Evolutionary conservation across 1,284 basidiomycete genomes (phyloP).

Genomic region (Naganishia sp.): DNA sequence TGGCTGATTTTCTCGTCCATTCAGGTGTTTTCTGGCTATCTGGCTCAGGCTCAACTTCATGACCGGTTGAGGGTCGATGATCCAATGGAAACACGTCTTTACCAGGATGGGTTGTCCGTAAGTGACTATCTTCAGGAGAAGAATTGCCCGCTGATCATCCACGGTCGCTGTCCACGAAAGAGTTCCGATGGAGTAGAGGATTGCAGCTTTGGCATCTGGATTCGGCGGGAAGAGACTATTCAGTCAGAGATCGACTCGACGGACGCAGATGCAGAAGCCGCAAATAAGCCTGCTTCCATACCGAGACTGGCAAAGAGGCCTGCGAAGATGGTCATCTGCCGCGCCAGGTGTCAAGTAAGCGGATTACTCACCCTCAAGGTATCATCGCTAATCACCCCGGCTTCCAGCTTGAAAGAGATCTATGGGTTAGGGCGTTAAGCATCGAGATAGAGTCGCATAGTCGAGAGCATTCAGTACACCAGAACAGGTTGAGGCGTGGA

Average conservation of each 20-base stretch:
- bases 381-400: not conserved
- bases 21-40: slow-evolving; percentile 49
- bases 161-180: slow-evolving; percentile 10
- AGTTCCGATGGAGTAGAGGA: slow-evolving; percentile 48
- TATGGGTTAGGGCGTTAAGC: slow-evolving; percentile 54
- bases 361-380: not conserved
- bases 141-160: not conserved
- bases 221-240: slow-evolving; percentile 21
- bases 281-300: slow-evolving; percentile 22
- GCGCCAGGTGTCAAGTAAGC: slow-evolving; percentile 52
- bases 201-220: slow-evolving; percentile 47
- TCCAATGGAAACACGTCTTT: slow-evolving; percentile 42
- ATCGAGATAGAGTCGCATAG: slow-evolving; percentile 51
- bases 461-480: slow-evolving; percentile 37
- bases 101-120: slow-evolving; percentile 50
- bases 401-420: slow-evolving; percentile 50
- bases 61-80: slow-evolving; percentile 31
- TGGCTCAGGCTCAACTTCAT: slow-evolving; percentile 49
- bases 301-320: slow-evolving; percentile 41
- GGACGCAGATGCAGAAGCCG: slow-evolving; percentile 41
- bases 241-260: slow-evolving; percentile 34
- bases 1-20: not conserved
- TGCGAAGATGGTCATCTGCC: slow-evolving; percentile 42
- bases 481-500: slow-evolving; percentile 40
- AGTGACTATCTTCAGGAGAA: slow-evolving; percentile 1